These are phyloP conservation scores for Dalbergia cochinchinensis DNA, from an alignment of 306 rosid species.

Conservation along the genomic window DNA sequence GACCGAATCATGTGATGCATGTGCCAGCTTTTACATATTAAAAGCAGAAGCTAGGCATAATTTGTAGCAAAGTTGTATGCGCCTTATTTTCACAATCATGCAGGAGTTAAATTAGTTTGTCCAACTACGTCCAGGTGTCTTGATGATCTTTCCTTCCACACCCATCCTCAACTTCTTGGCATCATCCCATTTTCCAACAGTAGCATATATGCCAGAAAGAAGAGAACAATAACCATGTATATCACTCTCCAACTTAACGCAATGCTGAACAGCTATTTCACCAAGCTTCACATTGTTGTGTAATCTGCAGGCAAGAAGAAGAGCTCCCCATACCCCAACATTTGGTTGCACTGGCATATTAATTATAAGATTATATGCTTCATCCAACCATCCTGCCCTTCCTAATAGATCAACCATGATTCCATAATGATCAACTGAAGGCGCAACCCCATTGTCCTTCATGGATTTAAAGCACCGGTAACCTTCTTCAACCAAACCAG, in stretches of 20 bases:
- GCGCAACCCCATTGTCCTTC: constrained; percentile 60
- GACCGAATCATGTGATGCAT: background rate
- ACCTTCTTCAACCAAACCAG: constrained; percentile 78
- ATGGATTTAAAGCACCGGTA: constrained; percentile 68
- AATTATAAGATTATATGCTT: constrained; percentile 65
- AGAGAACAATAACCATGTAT: constrained; percentile 63
- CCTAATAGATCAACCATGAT: constrained; percentile 79
- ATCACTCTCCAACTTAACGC: constrained; percentile 67
- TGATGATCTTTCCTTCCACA: constrained; percentile 49
- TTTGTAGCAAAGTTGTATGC: background rate
- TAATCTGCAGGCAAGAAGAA: constrained; percentile 72
- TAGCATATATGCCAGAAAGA: constrained; percentile 67
- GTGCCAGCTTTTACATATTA: background rate
- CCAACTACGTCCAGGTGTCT: constrained; percentile 78
- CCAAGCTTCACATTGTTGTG: constrained; percentile 66
- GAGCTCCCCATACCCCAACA: constrained; percentile 75
- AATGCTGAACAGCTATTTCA: constrained; percentile 69
- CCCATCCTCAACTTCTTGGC: constrained; percentile 55
- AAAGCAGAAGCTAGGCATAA: constrained; percentile 12
- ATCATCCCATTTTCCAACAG: constrained; percentile 68
- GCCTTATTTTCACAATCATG: constrained; percentile 32
- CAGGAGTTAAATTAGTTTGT: constrained; percentile 38
- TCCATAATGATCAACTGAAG: constrained; percentile 72
- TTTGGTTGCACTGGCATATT: constrained; percentile 73
- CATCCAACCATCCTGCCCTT: constrained; percentile 68